These are phyloP conservation scores for Inonotus hispidus DNA, from an alignment of 1,284 basidiomycete genomes.

Conservation along the genomic window DNA sequence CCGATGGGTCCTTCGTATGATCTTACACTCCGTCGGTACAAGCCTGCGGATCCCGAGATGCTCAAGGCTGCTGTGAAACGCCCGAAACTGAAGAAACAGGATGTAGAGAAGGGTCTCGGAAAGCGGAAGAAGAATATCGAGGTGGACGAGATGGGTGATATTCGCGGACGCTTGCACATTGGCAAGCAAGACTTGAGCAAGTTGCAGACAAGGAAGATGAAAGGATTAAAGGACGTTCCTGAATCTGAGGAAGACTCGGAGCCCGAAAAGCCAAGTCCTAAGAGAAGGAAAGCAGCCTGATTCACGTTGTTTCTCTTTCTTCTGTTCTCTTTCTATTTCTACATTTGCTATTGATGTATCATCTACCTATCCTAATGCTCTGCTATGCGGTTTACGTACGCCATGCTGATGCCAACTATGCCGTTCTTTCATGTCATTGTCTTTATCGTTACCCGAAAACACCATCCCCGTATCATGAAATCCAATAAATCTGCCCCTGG, in stretches of 20 bases:
- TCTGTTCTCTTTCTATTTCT: neutral
- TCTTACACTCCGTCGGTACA: slow-evolving; percentile 72
- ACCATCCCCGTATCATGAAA: neutral
- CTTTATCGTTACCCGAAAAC: neutral
- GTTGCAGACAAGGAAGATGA: slow-evolving; percentile 91
- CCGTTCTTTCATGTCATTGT: neutral
- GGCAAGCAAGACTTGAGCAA: slow-evolving; percentile 84
- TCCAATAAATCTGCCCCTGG: neutral
- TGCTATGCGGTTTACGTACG: neutral
- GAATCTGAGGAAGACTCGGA: slow-evolving; percentile 21
- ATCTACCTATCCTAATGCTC: neutral
- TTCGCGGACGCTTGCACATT: slow-evolving; percentile 87
- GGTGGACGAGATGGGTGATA: slow-evolving; percentile 97
- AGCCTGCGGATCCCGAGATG: slow-evolving; percentile 72
- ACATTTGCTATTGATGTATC: slow-evolving; percentile 5
- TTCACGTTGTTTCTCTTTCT: neutral
- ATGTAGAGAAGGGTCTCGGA: slow-evolving; percentile 81
- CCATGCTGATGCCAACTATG: neutral
- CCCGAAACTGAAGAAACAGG: slow-evolving; percentile 83
- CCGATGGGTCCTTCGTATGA: slow-evolving; percentile 94
- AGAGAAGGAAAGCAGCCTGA: slow-evolving; percentile 1
- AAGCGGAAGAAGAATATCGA: slow-evolving; percentile 94
- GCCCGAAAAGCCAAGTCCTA: slow-evolving; percentile 19
- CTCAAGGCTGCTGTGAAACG: slow-evolving; percentile 77
- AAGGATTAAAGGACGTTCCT: slow-evolving; percentile 62